Conservation (phyloP, 2,329 filamentous ascomycete species). For the Claviceps fusiformis region DNA sequence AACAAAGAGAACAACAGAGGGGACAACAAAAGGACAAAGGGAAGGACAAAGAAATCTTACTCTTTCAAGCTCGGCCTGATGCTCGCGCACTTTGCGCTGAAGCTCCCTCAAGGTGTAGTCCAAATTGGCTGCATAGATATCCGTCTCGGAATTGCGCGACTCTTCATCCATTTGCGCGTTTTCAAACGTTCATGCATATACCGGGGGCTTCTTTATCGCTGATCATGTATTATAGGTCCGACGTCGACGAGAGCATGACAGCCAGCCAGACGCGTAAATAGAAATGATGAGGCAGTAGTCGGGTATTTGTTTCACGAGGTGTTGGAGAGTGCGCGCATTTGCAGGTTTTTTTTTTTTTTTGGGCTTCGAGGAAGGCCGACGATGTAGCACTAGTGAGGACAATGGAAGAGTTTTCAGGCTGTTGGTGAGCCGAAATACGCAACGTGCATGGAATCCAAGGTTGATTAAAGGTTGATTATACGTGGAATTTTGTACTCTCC, state of each 20-base stretch:
- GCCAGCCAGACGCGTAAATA: background rate
- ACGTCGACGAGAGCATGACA: background rate
- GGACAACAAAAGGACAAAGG: background rate
- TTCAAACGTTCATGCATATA: background rate
- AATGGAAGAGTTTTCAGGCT: no score
- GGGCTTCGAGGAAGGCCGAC: no score
- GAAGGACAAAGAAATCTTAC: constrained; percentile 16
- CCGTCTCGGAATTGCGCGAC: constrained; percentile 13
- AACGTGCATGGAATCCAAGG: no score
- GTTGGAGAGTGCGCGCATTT: background rate
- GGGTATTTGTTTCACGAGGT: background rate
- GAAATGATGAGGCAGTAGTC: background rate
- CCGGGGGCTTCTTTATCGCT: background rate
- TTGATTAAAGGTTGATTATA: no score
- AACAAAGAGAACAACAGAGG: background rate
- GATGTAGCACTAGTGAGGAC: no score
- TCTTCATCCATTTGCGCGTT: constrained; percentile 13
- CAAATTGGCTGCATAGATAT: constrained; percentile 33
- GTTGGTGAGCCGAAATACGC: no score
- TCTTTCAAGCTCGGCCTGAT: constrained; percentile 35
- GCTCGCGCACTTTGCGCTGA: constrained; percentile 41
- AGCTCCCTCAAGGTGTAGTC: constrained; percentile 56
- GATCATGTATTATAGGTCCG: background rate
- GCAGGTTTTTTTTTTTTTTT: no score
- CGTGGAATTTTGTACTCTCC: no score